These are phyloP conservation scores for Thalassiosira mediterranea DNA, from an alignment of 352 stramenopile genomes.

Conservation along the genomic window DNA sequence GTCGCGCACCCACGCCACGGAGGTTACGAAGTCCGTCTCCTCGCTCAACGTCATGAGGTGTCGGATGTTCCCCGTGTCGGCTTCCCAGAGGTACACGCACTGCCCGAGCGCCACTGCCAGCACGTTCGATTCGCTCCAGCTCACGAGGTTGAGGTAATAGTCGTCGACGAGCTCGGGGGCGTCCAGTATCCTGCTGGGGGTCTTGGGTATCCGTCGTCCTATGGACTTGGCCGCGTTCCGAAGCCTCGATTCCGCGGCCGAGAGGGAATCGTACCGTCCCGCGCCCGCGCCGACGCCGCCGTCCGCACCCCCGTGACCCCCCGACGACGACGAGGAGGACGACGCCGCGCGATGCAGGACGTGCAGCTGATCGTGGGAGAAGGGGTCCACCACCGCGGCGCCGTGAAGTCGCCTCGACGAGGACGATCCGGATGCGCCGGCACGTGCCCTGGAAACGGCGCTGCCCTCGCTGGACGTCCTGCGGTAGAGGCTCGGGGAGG, in stretches of 20 bases:
- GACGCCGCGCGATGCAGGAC: constrained; percentile 62
- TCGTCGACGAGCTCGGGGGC: constrained; percentile 98
- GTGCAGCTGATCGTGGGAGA: constrained; percentile 72
- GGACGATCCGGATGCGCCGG: too few relatives aligned
- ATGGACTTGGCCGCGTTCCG: constrained; percentile 61
- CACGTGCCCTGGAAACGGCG: background rate
- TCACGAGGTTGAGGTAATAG: constrained; percentile 99
- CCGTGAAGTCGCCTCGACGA: too few relatives aligned
- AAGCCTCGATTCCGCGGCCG: constrained; percentile 31
- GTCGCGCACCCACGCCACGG: constrained; percentile 92
- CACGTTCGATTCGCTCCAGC: constrained; percentile 96
- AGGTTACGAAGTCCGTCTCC: constrained; percentile 91
- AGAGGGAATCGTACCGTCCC: constrained; percentile 33
- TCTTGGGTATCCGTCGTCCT: constrained; percentile 96
- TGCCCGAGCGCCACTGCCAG: constrained; percentile 96
- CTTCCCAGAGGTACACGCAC: constrained; percentile 98
- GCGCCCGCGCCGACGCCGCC: too few relatives aligned
- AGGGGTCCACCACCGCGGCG: constrained; percentile 61
- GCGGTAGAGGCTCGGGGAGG: constrained; percentile 1
- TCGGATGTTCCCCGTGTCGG: constrained; percentile 93
- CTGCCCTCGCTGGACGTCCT: background rate
- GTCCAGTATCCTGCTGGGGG: constrained; percentile 96
- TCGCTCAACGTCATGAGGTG: constrained; percentile 90
- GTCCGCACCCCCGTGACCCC: too few relatives aligned
- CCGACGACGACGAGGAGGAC: too few relatives aligned